Percentiles rank a stretch among this genome's conserved stretches.
These are phyloP conservation scores for Onygena corvina DNA, from an alignment of 2,329 filamentous ascomycete species.

Conservation along the genomic window DNA sequence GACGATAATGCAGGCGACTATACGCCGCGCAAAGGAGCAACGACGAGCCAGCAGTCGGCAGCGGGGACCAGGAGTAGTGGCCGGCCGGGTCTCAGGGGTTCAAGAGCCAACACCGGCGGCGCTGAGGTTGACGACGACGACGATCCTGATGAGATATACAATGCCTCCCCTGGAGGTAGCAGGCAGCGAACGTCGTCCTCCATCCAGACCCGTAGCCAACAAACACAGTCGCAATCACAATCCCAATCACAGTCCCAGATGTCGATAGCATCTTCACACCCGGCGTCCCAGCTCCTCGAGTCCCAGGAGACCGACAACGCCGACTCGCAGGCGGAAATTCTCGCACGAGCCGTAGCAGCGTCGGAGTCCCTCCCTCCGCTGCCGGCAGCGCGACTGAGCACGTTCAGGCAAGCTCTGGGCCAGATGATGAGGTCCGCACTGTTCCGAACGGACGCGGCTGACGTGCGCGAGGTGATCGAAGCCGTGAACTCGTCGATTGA, in stretches of 20 bases:
- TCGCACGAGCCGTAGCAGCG: slow-evolving; percentile 19
- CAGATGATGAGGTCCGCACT: slow-evolving; percentile 67
- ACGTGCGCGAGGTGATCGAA: slow-evolving; percentile 59
- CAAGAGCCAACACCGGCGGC: slow-evolving; percentile 21
- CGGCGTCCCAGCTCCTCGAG: slow-evolving; percentile 56
- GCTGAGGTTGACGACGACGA: slow-evolving; percentile 43
- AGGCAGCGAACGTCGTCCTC: neutral
- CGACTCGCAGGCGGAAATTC: slow-evolving; percentile 10
- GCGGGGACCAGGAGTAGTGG: slow-evolving; percentile 25
- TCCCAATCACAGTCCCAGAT: slow-evolving; percentile 46
- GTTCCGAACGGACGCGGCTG: slow-evolving; percentile 70
- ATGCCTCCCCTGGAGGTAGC: slow-evolving; percentile 34
- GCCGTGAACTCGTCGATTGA: slow-evolving; percentile 64
- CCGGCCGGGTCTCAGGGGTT: slow-evolving; percentile 19
- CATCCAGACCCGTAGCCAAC: slow-evolving; percentile 17
- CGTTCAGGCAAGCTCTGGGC: slow-evolving; percentile 72
- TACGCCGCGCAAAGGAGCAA: slow-evolving; percentile 17
- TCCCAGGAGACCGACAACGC: slow-evolving; percentile 36
- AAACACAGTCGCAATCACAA: slow-evolving; percentile 29
- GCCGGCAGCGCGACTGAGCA: slow-evolving; percentile 49
- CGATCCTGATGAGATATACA: slow-evolving; percentile 42
- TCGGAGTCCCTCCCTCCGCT: slow-evolving; percentile 40
- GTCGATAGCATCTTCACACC: slow-evolving; percentile 69
- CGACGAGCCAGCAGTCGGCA: slow-evolving; percentile 17
- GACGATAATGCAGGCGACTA: slow-evolving; percentile 18